Conservation (phyloP, 805 yeast species). For the Cyberlindnera nakhonratchasimensis region DNA sequence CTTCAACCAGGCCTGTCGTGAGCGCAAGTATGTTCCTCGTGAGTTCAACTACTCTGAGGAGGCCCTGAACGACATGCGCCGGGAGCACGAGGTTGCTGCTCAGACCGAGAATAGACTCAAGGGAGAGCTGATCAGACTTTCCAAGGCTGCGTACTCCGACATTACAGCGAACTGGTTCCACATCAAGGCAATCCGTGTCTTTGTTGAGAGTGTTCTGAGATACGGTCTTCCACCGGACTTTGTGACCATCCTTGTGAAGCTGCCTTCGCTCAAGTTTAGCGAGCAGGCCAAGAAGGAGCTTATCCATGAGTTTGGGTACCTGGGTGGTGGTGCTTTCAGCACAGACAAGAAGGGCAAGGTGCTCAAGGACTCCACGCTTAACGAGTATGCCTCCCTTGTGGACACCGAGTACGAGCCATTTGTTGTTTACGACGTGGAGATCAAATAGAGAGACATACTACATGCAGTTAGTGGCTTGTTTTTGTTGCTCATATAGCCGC, state of each 20-base stretch:
- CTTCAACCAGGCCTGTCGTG: slow-evolving; percentile 70
- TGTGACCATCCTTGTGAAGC: slow-evolving; percentile 45
- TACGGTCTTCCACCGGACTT: slow-evolving; percentile 97
- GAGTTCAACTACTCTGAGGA: slow-evolving; percentile 87
- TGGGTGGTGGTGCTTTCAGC: slow-evolving; percentile 86
- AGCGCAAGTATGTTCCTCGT: slow-evolving; percentile 86
- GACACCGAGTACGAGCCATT: slow-evolving; percentile 97
- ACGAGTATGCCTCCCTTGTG: slow-evolving; percentile 87
- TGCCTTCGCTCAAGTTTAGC: slow-evolving; percentile 41
- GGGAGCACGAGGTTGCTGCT: slow-evolving; percentile 74
- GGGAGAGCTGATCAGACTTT: slow-evolving; percentile 76
- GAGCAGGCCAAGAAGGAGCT: slow-evolving; percentile 66
- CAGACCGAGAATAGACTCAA: slow-evolving; percentile 69
- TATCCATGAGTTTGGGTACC: slow-evolving; percentile 73
- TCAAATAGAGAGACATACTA: slow-evolving; percentile 32
- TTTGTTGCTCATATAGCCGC: not conserved
- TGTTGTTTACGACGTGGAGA: slow-evolving; percentile 66
- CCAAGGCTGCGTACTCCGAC: slow-evolving; percentile 88
- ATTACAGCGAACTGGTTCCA: slow-evolving; percentile 86
- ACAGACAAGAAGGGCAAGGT: slow-evolving; percentile 64
- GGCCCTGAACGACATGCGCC: slow-evolving; percentile 62
- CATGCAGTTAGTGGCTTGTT: not conserved
- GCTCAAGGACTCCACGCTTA: slow-evolving; percentile 59
- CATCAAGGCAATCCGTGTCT: slow-evolving; percentile 79
- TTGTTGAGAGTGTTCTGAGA: slow-evolving; percentile 90